Evolutionary conservation across 306 rosid species (phyloP).

Genomic region (Crotalaria pallida): DNA sequence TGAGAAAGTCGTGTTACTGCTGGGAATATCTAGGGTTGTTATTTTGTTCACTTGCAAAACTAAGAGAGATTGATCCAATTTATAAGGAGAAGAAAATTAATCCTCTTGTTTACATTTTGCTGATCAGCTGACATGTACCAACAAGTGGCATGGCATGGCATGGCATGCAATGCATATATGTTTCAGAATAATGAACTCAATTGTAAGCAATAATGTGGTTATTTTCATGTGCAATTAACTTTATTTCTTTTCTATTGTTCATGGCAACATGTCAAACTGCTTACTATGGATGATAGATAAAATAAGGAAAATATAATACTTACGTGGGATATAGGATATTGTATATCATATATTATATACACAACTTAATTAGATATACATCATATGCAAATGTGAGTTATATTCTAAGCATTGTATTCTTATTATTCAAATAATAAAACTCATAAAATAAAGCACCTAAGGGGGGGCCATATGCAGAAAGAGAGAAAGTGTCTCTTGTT

Average conservation of each 20-base stretch:
- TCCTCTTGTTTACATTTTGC: neutral
- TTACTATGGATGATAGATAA: neutral
- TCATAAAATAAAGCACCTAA: neutral
- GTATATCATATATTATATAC: no score
- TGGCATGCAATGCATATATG: neutral
- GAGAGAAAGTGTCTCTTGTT: neutral
- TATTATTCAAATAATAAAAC: neutral
- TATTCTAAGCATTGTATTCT: neutral
- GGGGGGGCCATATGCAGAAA: neutral
- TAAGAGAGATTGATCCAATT: neutral
- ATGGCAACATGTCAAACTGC: neutral
- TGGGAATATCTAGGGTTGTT: neutral
- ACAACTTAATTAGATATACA: no score
- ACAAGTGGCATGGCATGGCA: conserved; percentile 25
- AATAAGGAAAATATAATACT: neutral
- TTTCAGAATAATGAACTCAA: neutral
- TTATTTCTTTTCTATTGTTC: no score
- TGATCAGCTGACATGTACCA: neutral
- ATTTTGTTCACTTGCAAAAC: neutral
- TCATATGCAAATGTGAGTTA: no score
- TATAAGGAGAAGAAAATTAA: neutral
- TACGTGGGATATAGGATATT: no score
- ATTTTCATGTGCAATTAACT: no score
- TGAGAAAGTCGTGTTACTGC: neutral
- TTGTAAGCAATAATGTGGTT: no score